Evolutionary conservation across 2,329 filamentous ascomycete species (phyloP).

Genomic region (Fragosphaeria purpurea): DNA sequence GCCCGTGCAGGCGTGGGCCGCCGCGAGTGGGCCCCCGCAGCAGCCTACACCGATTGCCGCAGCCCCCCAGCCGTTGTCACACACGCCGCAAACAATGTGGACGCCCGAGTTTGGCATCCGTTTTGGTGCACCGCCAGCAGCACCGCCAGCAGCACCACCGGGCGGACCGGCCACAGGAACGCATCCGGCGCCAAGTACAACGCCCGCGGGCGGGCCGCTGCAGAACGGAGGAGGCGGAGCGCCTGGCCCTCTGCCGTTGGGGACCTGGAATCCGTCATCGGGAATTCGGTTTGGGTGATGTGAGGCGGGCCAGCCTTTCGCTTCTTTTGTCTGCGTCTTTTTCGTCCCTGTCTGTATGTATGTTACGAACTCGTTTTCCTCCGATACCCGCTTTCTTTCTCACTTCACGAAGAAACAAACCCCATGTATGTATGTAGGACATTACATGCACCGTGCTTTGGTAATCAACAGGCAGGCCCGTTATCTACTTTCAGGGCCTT

Average conservation of each 20-base stretch:
- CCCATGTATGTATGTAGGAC: too few species aligned
- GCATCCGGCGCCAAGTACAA: slow-evolving; percentile 4
- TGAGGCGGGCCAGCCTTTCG: too few species aligned
- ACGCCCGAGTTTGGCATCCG: slow-evolving; percentile 71
- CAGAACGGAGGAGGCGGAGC: slow-evolving; percentile 9
- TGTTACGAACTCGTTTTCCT: too few species aligned
- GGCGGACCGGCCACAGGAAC: slow-evolving; percentile 9
- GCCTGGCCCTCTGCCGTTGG: not conserved
- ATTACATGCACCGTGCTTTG: too few species aligned
- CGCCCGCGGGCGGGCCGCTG: slow-evolving; percentile 7
- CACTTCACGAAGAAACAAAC: too few species aligned
- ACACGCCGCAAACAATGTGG: slow-evolving; percentile 45
- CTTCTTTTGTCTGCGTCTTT: too few species aligned
- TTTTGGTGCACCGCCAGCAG: slow-evolving; percentile 45
- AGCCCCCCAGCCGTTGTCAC: not conserved
- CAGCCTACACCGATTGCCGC: slow-evolving; percentile 27
- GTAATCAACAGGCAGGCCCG: too few species aligned
- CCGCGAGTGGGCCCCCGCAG: slow-evolving; percentile 40
- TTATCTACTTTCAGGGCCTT: too few species aligned
- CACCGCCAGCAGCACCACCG: slow-evolving; percentile 18
- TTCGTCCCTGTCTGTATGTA: too few species aligned
- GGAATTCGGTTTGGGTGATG: slow-evolving; percentile 14
- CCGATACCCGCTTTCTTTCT: too few species aligned
- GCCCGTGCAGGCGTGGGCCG: slow-evolving; percentile 50
- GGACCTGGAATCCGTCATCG: slow-evolving; percentile 12